phyloP scores from a whole-genome alignment of 148 eudicot genomes.

The Fagopyrum tataricum region DNA sequence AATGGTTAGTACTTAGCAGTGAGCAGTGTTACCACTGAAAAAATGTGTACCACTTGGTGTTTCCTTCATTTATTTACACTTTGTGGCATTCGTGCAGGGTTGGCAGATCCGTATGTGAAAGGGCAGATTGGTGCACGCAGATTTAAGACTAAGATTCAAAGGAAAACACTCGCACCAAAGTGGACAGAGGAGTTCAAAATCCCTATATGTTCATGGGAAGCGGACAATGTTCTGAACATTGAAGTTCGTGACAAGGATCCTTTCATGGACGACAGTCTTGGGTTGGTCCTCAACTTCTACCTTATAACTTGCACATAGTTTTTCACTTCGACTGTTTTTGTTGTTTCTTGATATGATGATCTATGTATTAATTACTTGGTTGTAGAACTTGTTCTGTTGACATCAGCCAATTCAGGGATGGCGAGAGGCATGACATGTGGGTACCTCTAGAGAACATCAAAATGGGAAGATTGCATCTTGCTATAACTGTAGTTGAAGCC shows the following conservation, averaged over 20 bases:
- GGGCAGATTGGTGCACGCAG: constrained; percentile 66
- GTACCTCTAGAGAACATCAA: constrained; percentile 65
- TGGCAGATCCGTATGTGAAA: constrained; percentile 91
- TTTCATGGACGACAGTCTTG: constrained; percentile 64
- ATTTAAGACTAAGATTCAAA: constrained; percentile 68
- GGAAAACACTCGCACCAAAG: constrained; percentile 75
- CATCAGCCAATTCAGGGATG: constrained; percentile 57
- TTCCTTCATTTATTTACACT: constrained; percentile 5
- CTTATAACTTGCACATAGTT: background rate
- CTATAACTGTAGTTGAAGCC: constrained; percentile 55
- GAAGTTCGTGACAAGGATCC: constrained; percentile 87
- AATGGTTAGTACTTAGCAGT: constrained; percentile 35
- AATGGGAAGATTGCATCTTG: constrained; percentile 80
- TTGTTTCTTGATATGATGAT: background rate
- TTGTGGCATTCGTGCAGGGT: constrained; percentile 2
- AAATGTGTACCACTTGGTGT: background rate
- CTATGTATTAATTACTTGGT: background rate
- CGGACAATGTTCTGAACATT: constrained; percentile 46
- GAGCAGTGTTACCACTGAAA: background rate
- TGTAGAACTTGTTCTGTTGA: constrained; percentile 53
- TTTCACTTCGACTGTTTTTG: background rate
- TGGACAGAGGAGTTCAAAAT: constrained; percentile 89
- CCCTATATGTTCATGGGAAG: constrained; percentile 76
- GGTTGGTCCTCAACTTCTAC: constrained; percentile 5
- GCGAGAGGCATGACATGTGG: constrained; percentile 94